Percentiles rank a stretch among this genome's conserved stretches.
Evolutionary conservation across 2,329 filamentous ascomycete genomes (phyloP).

Genomic region (Diaporthe aspalathi): DNA sequence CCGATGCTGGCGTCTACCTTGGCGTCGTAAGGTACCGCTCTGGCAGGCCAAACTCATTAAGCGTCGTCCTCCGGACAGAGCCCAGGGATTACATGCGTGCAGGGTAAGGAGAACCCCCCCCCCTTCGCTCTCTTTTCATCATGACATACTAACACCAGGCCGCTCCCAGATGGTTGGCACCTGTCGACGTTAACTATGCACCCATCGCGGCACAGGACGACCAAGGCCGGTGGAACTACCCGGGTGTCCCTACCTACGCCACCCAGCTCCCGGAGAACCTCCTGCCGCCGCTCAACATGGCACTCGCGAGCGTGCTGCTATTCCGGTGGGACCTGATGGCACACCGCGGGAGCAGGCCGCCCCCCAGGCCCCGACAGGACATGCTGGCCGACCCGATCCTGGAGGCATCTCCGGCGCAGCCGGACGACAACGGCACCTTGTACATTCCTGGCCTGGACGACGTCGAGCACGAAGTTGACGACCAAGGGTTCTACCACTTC

Average conservation of each 20-base stretch:
- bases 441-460: neutral
- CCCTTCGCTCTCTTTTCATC: no score
- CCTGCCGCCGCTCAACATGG: neutral
- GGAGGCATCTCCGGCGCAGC: neutral
- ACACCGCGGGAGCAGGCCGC: neutral
- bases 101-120: neutral
- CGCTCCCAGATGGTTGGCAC: neutral
- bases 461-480: neutral
- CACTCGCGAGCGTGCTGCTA: neutral
- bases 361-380: neutral
- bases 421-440: neutral
- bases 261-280: neutral
- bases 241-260: conserved; percentile 1
- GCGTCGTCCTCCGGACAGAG: neutral
- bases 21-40: conserved; percentile 5
- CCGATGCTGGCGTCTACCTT: neutral
- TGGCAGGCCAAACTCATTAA: neutral
- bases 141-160: neutral
- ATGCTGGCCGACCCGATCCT: neutral
- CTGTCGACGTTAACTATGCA: neutral
- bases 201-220: neutral
- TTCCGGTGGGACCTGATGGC: neutral
- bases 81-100: neutral
- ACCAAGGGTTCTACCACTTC: neutral
- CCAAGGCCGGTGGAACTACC: neutral